Base-by-base conservation (phyloP, 108 stramenopile genomes). In the Schizochytrium sp. region DNA sequence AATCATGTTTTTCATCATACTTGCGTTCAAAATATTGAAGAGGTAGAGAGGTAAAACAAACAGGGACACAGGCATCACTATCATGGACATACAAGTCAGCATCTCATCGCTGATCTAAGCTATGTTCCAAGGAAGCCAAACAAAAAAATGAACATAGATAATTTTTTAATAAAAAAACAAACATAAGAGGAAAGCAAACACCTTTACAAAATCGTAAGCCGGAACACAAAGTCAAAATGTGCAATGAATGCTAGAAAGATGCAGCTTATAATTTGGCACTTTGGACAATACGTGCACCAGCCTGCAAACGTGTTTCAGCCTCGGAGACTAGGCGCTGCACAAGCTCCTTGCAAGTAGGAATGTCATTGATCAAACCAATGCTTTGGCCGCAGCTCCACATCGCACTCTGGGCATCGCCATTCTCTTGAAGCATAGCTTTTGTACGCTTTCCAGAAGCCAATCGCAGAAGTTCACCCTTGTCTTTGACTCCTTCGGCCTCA, bases 331-430 rank as follows among this genome's bases (percentile, higher is more conserved):
- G 50, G 76, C 76, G 76, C 1, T 5, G 13, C n/a, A 83, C 76
- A 13, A 83, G 53, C 53, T 83, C 76, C 47, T 83, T 83, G 53
- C 76, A 83, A 0, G 76, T 19, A 8, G 76, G 76, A 7, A 83
- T 42, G 28, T 83, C 76, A 10, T 83, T 2, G 15, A 83, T 55
- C 28, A 83, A 53, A 8, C 76, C 76, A 42, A 83, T 53, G 28
- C 50, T 55, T 28, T 55, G 47, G 10, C 76, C 76, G 2, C 76
- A 83, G 76, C 76, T 83, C 76, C 76, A 83, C 76, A 83, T 83
- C 38, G 76, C 76, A 53, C 53, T 53, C 47, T 83, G 8, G 50
- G 28, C 47, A 55, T 83, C 76, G 47, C 76, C 76, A 17, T 47
- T 19, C 47, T 83, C 76, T 5, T 53, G 10, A 40, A 83, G 55